Conservation (phyloP, 495 filamentous ascomycete species). For the Oleoguttula mirabilis region DNA sequence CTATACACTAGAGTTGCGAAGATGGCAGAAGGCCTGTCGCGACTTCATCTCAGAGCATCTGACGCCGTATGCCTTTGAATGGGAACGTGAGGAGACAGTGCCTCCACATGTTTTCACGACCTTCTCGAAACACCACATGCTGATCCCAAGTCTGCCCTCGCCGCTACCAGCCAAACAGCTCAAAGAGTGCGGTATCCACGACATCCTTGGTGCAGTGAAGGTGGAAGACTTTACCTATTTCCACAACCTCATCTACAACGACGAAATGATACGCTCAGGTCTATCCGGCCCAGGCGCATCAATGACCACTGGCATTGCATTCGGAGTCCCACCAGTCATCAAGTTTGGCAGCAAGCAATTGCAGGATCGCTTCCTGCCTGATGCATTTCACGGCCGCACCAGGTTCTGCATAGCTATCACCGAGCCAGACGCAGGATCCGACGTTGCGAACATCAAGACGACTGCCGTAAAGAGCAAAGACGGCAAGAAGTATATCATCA, state of each 20-base stretch:
- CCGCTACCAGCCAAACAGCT: conserved; percentile 58
- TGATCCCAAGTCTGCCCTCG: conserved; percentile 30
- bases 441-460: conserved; percentile 59
- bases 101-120: conserved; percentile 52
- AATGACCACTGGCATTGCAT: conserved; percentile 57
- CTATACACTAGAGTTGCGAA: conserved; percentile 46
- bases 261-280: conserved; percentile 58
- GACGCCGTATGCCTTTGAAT: conserved; percentile 49
- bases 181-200: conserved; percentile 49
- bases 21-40: conserved; percentile 57
- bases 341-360: conserved; percentile 51
- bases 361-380: conserved; percentile 52
- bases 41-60: conserved; percentile 51
- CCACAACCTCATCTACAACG: conserved; percentile 54
- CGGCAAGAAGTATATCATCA: conserved; percentile 57
- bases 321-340: conserved; percentile 56
- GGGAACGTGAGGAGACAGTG: conserved; percentile 49
- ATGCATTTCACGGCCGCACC: conserved; percentile 52
- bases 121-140: conserved; percentile 33
- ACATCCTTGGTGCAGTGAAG: conserved; percentile 52
- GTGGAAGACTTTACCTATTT: conserved; percentile 67
- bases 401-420: conserved; percentile 67
- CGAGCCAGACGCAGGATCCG: conserved; percentile 58
- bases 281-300: conserved; percentile 47
- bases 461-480: conserved; percentile 51